Conservation (phyloP, 331 rosid species). For the Quercus lobata region DNA sequence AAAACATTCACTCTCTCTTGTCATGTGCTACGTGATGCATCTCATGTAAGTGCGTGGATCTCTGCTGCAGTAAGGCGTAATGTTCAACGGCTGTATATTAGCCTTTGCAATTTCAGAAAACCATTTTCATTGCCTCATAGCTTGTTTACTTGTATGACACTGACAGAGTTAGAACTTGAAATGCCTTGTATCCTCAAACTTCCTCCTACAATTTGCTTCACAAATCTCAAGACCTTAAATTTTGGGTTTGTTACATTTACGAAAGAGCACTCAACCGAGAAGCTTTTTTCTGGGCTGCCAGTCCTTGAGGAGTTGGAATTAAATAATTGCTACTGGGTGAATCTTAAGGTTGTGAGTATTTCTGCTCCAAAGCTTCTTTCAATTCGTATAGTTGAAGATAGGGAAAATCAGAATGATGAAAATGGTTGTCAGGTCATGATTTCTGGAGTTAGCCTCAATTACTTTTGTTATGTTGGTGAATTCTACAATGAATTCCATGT, state of each 20-base stretch:
- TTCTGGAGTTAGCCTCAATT: too few relatives aligned
- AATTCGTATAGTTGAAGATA: too few relatives aligned
- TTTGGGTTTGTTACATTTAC: neutral
- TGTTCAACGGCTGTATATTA: neutral
- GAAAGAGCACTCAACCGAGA: too few relatives aligned
- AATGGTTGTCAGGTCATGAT: too few relatives aligned
- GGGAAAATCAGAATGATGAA: too few relatives aligned
- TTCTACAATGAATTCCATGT: too few relatives aligned
- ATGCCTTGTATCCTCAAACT: slow-evolving; percentile 2
- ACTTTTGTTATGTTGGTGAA: too few relatives aligned
- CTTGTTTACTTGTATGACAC: neutral
- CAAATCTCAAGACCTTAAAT: neutral
- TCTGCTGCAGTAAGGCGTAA: neutral
- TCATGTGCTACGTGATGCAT: neutral
- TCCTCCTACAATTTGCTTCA: neutral
- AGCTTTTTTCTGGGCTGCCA: too few relatives aligned
- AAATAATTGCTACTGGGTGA: too few relatives aligned
- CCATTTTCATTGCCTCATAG: slow-evolving; percentile 14
- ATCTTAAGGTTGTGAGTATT: too few relatives aligned
- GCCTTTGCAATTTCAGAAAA: neutral
- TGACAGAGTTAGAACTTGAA: slow-evolving; percentile 1
- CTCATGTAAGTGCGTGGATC: slow-evolving; percentile 8
- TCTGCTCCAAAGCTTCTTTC: too few relatives aligned
- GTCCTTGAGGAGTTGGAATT: too few relatives aligned
- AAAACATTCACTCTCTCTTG: neutral